These are phyloP conservation scores for Talaromyces islandicus DNA, from an alignment of 2,329 filamentous ascomycete species.

Conservation along the genomic window DNA sequence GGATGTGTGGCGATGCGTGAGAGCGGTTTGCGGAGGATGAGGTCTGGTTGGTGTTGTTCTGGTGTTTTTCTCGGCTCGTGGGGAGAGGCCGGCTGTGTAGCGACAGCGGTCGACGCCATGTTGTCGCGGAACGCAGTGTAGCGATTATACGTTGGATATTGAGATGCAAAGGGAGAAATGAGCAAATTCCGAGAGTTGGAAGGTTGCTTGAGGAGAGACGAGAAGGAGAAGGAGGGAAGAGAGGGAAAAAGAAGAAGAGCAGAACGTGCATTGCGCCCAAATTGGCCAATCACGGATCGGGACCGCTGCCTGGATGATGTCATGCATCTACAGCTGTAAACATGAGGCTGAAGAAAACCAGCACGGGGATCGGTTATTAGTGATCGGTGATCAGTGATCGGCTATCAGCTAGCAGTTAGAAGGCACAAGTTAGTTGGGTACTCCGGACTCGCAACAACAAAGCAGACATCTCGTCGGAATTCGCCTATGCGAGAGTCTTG, in stretches of 20 bases:
- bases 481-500: too few relatives aligned
- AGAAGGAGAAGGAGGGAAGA: not conserved
- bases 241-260: conserved; percentile 18
- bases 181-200: not conserved
- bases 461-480: too few relatives aligned
- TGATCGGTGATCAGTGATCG: too few relatives aligned
- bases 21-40: conserved; percentile 23
- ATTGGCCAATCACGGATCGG: conserved; percentile 20
- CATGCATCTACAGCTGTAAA: not conserved
- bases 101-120: not conserved
- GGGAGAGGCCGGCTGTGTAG: not conserved
- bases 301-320: not conserved
- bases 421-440: too few relatives aligned
- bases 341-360: not conserved
- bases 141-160: not conserved
- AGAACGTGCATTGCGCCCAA: conserved; percentile 37
- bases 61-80: not conserved
- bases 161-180: not conserved
- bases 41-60: not conserved
- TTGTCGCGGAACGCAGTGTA: too few relatives aligned
- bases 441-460: too few relatives aligned
- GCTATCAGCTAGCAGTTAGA: too few relatives aligned
- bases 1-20: conserved; percentile 38
- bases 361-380: not conserved
- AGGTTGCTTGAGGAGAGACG: not conserved